Conservation (phyloP, 192 early-diverging fungal species). For the Chytriomyces sp. region DNA sequence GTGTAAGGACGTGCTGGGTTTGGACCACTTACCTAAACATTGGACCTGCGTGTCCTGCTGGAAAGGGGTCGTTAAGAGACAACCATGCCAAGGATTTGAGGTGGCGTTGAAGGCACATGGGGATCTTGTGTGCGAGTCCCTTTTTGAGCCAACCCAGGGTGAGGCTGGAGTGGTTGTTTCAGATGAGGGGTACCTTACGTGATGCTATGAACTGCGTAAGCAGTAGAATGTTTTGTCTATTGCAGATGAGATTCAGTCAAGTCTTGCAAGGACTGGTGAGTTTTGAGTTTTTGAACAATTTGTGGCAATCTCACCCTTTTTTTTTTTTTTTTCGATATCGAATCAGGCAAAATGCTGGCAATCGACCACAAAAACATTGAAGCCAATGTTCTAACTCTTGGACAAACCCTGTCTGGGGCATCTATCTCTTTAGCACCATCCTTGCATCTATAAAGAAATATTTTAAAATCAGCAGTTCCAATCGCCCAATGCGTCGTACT, state of each 20-base stretch:
- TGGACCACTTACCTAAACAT: conserved; percentile 93
- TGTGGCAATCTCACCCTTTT: no score
- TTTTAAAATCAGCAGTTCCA: conserved; percentile 54
- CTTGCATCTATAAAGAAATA: conserved; percentile 72
- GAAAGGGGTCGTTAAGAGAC: conserved; percentile 76
- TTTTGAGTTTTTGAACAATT: no score
- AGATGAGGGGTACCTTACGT: conserved; percentile 87
- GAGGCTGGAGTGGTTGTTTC: conserved; percentile 97
- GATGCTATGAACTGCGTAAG: conserved; percentile 89
- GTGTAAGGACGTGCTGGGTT: conserved; percentile 90
- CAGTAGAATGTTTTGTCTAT: conserved; percentile 98
- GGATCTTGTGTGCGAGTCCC: conserved; percentile 84
- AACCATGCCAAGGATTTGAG: conserved; percentile 89
- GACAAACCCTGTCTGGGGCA: conserved; percentile 96
- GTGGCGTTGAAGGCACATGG: conserved; percentile 84
- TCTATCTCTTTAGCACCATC: conserved; percentile 96
- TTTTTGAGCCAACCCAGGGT: conserved; percentile 99
- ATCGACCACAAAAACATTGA: conserved; percentile 91
- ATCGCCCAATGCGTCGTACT: no score
- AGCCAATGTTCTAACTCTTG: conserved; percentile 91
- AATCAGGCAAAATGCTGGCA: conserved; percentile 82
- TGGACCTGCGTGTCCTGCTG: conserved; percentile 77
- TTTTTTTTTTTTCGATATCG: no score
- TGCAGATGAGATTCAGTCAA: conserved; percentile 98
- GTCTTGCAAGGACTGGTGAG: conserved; percentile 90